These are phyloP conservation scores for Arthrobotrys iridis DNA, from an alignment of 2,329 filamentous ascomycete genomes.

Conservation along the genomic window DNA sequence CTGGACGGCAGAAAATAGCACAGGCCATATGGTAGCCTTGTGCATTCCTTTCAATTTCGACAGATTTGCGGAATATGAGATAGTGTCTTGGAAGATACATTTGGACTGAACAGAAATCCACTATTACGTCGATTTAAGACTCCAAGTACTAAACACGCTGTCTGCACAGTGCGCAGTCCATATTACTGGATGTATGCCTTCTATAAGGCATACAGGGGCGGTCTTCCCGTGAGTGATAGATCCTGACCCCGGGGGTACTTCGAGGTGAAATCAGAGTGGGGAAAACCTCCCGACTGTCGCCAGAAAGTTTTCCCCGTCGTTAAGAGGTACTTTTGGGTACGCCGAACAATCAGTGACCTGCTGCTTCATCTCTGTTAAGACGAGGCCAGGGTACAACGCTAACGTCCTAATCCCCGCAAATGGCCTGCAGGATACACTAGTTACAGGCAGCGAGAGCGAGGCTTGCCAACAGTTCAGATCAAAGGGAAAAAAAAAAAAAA, in stretches of 20 bases:
- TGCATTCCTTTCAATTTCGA: conserved; percentile 38
- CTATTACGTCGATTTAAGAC: conserved; percentile 38
- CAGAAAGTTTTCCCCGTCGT: conserved; percentile 18
- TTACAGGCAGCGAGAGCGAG: conserved; percentile 43
- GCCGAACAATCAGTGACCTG: conserved; percentile 15
- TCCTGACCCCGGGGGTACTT: background rate
- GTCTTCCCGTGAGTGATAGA: background rate
- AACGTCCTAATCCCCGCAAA: conserved; percentile 42
- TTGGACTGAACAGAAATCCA: conserved; percentile 33
- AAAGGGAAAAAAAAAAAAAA: background rate
- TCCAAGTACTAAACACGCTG: conserved; percentile 19
- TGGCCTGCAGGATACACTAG: conserved; percentile 24
- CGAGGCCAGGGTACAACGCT: conserved; percentile 44
- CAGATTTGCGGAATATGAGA: conserved; percentile 49
- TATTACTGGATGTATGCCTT: conserved; percentile 22
- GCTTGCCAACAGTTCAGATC: conserved; percentile 16
- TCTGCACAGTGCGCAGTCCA: background rate
- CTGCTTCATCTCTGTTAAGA: conserved; percentile 19
- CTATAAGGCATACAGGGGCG: conserved; percentile 20
- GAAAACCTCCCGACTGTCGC: background rate
- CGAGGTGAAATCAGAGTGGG: background rate
- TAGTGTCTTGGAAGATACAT: conserved; percentile 29
- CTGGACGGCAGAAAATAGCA: conserved; percentile 32
- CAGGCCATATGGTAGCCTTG: conserved; percentile 7
- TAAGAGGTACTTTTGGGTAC: conserved; percentile 50